Evolutionary conservation across 257 asterid species (phyloP).

Genomic region (Ilex asprella): DNA sequence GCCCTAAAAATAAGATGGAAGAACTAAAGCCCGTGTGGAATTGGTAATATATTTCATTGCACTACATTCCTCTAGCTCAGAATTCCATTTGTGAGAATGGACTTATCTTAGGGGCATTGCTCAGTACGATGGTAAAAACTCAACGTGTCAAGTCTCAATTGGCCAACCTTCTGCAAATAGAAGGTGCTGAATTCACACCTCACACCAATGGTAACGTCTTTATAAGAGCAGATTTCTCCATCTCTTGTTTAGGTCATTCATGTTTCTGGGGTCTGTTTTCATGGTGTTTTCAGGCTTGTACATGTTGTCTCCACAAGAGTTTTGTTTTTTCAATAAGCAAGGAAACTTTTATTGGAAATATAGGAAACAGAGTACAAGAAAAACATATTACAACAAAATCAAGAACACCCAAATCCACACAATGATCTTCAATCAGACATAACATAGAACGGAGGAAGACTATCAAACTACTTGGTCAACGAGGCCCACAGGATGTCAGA

Average conservation of each 20-base stretch:
- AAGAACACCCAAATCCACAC: too few relatives aligned
- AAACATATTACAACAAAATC: too few relatives aligned
- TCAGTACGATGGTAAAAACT: neutral
- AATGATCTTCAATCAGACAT: too few relatives aligned
- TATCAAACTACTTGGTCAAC: too few relatives aligned
- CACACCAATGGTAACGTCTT: neutral
- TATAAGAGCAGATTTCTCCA: neutral
- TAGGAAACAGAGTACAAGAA: too few relatives aligned
- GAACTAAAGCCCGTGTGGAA: neutral
- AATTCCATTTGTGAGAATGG: neutral
- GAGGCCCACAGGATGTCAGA: too few relatives aligned
- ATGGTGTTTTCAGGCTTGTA: neutral
- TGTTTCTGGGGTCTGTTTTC: neutral
- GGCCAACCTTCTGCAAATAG: too few relatives aligned
- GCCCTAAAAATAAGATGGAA: neutral
- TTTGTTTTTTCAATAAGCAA: neutral
- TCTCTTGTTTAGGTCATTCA: neutral
- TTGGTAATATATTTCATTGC: neutral
- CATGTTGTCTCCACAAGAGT: neutral
- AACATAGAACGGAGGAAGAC: too few relatives aligned
- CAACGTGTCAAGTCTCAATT: neutral
- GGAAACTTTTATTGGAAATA: too few relatives aligned
- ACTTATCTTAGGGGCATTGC: neutral
- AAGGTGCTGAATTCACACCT: neutral
- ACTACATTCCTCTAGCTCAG: neutral